Evolutionary conservation across 1,139 yeast genomes (phyloP), one percentile per base, ranked within the genome.

Genomic region (Eremothecium sinecaudum): DNA sequence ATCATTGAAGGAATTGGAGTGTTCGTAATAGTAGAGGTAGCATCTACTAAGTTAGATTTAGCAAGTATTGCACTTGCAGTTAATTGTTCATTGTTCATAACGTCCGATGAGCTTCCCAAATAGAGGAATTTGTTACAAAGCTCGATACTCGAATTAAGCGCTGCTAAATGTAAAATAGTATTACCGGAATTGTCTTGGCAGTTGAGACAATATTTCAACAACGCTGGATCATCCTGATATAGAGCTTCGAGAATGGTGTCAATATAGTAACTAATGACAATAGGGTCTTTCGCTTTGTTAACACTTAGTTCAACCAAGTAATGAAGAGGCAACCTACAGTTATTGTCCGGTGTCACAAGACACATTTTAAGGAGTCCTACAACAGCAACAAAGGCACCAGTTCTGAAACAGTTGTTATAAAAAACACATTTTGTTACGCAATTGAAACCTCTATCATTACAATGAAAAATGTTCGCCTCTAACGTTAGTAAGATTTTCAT

Each of bases 401-500:
- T 66, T 45, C 86, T 94, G 51, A 63, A 83, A 46, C 94, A 83
- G 56, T 90, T 90, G 42, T 87, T 86, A 64, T 86, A 90, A 48
- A 81, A 75, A 16, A 87, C 71, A 16, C 90, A 65, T 44, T 93
- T 79, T 3, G 93, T 81, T 28, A 90, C 65, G 23, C 94, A 83
- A 45, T 87, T 87, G 53, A 86, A 75, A 0, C 96, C 97, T 32
- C 71, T 67, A 39, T 70, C 64, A 52, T 86, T 90, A 14, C 80
- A 76, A 9, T 75, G 76, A 28, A 79, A 60, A 4, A 87, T 79
- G 50, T 82, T 79, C 2, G 94, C 94, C 5, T 90, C 86, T 18
- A 54, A 38, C 12, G 71, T 71, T 14, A 86, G 57, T 17, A 90
- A 60, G 14, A 83, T 62, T 45, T 79, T 82, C 34, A 86, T 74